phyloP scores from a whole-genome alignment of 768 basidiomycete species.

The Rhizopogon vinicolor region DNA sequence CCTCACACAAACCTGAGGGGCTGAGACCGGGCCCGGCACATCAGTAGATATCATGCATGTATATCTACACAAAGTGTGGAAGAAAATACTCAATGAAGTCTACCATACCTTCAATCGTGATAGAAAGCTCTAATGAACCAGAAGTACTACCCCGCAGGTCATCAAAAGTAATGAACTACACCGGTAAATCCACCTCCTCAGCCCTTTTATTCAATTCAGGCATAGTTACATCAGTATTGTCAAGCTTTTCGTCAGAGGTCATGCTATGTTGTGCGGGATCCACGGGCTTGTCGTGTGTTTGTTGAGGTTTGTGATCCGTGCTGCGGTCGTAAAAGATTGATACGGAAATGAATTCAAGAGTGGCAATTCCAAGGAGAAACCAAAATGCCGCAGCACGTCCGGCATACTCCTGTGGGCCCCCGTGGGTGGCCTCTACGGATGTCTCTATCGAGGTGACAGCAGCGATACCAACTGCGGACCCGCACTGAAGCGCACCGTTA shows the following conservation, averaged over 20 bases:
- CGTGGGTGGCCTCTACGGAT: slow-evolving; percentile 32
- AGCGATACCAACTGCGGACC: slow-evolving; percentile 48
- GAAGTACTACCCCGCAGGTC: slow-evolving; percentile 10
- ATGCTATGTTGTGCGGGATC: background rate
- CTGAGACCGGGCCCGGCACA: too few species aligned
- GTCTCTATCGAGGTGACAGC: slow-evolving; percentile 46
- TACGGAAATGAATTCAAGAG: slow-evolving; percentile 27
- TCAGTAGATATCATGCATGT: too few species aligned
- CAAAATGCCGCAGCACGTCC: slow-evolving; percentile 43
- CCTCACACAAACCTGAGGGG: too few species aligned
- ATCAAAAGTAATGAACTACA: background rate
- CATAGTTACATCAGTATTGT: too few species aligned
- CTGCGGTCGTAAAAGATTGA: slow-evolving; percentile 29
- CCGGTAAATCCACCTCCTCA: background rate
- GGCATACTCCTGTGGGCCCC: slow-evolving; percentile 25
- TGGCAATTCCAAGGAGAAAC: slow-evolving; percentile 36
- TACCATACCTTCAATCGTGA: too few species aligned
- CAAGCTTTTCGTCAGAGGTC: background rate
- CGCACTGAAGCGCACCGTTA: slow-evolving; percentile 49
- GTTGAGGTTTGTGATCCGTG: slow-evolving; percentile 7
- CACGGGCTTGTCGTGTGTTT: background rate
- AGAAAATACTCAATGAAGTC: too few species aligned
- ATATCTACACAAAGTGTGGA: too few species aligned
- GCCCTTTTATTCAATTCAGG: too few species aligned
- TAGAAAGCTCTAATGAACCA: too few species aligned